Percentiles rank a stretch among this genome's conserved stretches.
These are phyloP conservation scores for Podila horticola DNA, from an alignment of 192 early-diverging fungal species.

Conservation along the genomic window DNA sequence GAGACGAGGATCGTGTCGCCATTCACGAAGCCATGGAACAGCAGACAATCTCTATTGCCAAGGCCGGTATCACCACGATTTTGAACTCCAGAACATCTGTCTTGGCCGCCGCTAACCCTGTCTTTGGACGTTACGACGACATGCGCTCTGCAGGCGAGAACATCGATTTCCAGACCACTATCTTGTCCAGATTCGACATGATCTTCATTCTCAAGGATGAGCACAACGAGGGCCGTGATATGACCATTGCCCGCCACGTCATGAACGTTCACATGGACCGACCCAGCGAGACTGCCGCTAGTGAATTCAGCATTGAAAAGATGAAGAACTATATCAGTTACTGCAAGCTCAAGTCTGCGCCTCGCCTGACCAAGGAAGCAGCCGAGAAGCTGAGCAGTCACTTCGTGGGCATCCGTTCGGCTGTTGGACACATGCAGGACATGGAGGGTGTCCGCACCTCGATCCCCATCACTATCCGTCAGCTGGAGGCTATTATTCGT, in stretches of 20 bases:
- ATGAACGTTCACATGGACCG: constrained; percentile 92
- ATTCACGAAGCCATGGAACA: constrained; percentile 99
- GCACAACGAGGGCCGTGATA: constrained; percentile 93
- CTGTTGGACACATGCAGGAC: constrained; percentile 82
- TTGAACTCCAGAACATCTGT: constrained; percentile 97
- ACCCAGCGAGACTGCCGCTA: constrained; percentile 70
- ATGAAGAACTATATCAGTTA: constrained; percentile 98
- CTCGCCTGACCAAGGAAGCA: constrained; percentile 87
- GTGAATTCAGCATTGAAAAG: constrained; percentile 91
- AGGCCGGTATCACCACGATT: constrained; percentile 99
- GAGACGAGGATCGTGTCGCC: constrained; percentile 98
- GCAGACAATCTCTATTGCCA: constrained; percentile 99
- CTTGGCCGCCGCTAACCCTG: constrained; percentile 97
- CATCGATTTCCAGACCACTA: constrained; percentile 99
- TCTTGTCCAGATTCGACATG: constrained; percentile 99
- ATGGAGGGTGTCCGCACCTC: constrained; percentile 77
- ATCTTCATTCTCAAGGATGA: constrained; percentile 99
- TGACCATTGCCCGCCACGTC: constrained; percentile 96
- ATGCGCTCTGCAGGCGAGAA: constrained; percentile 99
- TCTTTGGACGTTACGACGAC: constrained; percentile 99
- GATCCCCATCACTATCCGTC: constrained; percentile 97
- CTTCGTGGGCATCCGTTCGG: constrained; percentile 91
- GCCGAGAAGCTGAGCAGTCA: constrained; percentile 93
- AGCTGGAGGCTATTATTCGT: constrained; percentile 98
- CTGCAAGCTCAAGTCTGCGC: constrained; percentile 96